Evolutionary conservation across 768 basidiomycete genomes (phyloP).

Genomic region (Pseudohyphozyma bogoriensis): DNA sequence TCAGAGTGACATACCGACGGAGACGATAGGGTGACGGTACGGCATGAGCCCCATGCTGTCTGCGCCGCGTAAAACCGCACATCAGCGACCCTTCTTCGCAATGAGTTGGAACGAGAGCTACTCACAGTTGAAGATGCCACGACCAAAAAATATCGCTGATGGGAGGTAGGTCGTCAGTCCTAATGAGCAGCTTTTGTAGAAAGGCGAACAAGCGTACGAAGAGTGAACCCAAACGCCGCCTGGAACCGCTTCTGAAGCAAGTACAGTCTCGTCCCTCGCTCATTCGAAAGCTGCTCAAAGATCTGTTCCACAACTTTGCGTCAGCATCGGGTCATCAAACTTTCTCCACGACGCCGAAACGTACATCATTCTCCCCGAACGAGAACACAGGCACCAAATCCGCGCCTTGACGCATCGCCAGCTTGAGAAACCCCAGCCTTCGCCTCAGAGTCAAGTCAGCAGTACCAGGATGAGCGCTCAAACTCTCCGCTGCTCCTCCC

Average conservation of each 20-base stretch:
- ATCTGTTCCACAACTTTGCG: slow-evolving; percentile 52
- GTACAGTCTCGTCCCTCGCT: slow-evolving; percentile 79
- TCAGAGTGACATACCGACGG: slow-evolving; percentile 63
- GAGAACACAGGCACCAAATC: slow-evolving; percentile 96
- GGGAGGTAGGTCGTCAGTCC: background rate
- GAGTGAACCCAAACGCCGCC: slow-evolving; percentile 81
- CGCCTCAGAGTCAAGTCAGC: slow-evolving; percentile 52
- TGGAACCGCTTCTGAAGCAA: slow-evolving; percentile 84
- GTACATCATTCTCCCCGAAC: slow-evolving; percentile 95
- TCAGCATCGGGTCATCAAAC: background rate
- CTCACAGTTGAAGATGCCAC: slow-evolving; percentile 88
- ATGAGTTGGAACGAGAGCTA: background rate
- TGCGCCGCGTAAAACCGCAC: too few species aligned
- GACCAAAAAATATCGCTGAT: slow-evolving; percentile 76
- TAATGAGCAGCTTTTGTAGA: background rate
- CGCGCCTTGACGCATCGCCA: slow-evolving; percentile 84
- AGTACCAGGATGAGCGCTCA: slow-evolving; percentile 92
- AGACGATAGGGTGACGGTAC: slow-evolving; percentile 87
- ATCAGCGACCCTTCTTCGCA: too few species aligned
- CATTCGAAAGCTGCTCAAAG: slow-evolving; percentile 92
- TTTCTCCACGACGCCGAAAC: slow-evolving; percentile 31
- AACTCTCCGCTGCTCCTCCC: slow-evolving; percentile 88
- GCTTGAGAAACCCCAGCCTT: slow-evolving; percentile 83
- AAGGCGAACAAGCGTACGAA: slow-evolving; percentile 42
- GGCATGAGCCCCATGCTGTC: slow-evolving; percentile 95